Conservation (phyloP, 73 alveolate genomes). For the Symbiodinium pilosum region DNA sequence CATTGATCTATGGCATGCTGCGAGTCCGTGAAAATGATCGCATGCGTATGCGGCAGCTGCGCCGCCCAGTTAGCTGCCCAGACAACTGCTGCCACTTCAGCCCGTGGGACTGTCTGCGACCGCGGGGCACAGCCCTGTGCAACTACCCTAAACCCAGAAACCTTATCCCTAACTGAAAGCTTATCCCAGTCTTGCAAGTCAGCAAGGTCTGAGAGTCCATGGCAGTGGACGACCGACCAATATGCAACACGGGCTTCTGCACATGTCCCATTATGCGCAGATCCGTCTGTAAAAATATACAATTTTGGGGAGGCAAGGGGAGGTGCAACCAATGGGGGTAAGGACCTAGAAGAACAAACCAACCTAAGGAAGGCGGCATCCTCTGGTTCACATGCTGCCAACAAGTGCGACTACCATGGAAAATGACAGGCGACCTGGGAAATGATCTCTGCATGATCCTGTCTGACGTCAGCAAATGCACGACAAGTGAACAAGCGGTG, state of each 20-base stretch:
- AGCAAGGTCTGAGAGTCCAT: not conserved
- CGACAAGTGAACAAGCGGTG: not conserved
- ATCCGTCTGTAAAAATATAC: not conserved
- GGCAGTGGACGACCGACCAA: not conserved
- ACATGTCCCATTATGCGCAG: not conserved
- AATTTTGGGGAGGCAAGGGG: too few species aligned
- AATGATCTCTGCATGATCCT: not conserved
- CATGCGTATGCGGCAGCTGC: not conserved
- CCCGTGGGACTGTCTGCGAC: not conserved
- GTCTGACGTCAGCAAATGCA: not conserved
- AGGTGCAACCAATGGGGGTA: not conserved
- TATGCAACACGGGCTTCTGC: not conserved
- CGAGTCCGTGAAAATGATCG: not conserved
- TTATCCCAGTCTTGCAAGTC: not conserved
- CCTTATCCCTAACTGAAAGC: too few species aligned
- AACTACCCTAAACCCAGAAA: not conserved
- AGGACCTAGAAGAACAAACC: not conserved
- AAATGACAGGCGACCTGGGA: not conserved
- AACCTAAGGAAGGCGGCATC: not conserved
- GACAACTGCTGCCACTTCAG: not conserved
- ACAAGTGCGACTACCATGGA: not conserved
- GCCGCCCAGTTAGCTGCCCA: not conserved
- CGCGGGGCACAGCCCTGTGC: not conserved
- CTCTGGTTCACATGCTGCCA: not conserved
- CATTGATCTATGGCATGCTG: not conserved